Conservation (phyloP, 352 stramenopile species). For the Globisporangium recalcitrans region DNA sequence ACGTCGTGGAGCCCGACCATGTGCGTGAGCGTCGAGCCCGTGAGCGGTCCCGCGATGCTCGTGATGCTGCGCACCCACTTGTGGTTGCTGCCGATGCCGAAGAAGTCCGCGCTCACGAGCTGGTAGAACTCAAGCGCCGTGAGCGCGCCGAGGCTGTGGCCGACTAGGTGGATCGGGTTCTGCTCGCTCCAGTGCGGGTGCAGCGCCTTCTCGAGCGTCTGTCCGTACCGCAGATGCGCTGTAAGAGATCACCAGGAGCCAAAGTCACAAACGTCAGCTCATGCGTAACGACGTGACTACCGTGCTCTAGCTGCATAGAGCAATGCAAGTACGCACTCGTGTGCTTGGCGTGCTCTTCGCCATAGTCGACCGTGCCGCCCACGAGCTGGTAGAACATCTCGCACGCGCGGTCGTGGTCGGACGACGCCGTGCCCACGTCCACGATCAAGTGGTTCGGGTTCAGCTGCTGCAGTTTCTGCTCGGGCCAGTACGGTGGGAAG, state of each 20-base stretch:
- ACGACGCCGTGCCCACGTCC: slow-evolving; percentile 53
- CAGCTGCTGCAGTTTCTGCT: slow-evolving; percentile 33
- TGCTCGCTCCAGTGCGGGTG: slow-evolving; percentile 40
- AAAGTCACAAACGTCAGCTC: not conserved
- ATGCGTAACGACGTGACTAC: too few relatives aligned
- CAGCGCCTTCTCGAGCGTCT: slow-evolving; percentile 26
- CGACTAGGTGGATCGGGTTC: slow-evolving; percentile 53
- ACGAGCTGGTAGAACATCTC: slow-evolving; percentile 64
- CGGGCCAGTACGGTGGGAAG: slow-evolving; percentile 55
- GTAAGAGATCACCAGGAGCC: not conserved
- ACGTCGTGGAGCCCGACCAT: slow-evolving; percentile 36
- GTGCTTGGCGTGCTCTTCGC: slow-evolving; percentile 33
- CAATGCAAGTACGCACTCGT: not conserved
- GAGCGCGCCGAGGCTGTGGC: slow-evolving; percentile 59
- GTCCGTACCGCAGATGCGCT: slow-evolving; percentile 42
- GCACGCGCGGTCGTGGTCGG: slow-evolving; percentile 63
- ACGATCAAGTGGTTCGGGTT: slow-evolving; percentile 59
- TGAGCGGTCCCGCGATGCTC: slow-evolving; percentile 52
- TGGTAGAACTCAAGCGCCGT: slow-evolving; percentile 73
- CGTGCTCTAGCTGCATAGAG: not conserved
- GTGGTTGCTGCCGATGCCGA: slow-evolving; percentile 43
- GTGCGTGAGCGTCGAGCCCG: slow-evolving; percentile 46
- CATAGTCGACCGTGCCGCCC: slow-evolving; percentile 58
- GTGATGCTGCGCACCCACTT: slow-evolving; percentile 58
- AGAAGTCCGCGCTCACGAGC: slow-evolving; percentile 51